A percentile compares a stretch with the other conserved stretches of the same genome.
Evolutionary conservation across 1,284 basidiomycete species (phyloP).

Genomic region (Cronartium quercuum): DNA sequence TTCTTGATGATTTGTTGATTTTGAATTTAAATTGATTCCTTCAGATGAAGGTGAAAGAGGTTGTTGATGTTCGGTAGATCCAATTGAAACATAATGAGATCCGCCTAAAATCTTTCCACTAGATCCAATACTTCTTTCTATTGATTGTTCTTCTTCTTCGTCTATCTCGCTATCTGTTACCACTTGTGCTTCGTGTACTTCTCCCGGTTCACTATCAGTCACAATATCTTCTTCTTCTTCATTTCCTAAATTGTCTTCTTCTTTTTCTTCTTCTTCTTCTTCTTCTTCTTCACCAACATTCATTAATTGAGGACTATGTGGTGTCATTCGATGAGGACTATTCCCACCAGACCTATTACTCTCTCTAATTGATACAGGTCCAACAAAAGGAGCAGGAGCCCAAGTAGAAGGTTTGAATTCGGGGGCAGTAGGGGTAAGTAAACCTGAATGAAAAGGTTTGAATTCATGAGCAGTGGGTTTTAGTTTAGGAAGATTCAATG

Average conservation of each 20-base stretch:
- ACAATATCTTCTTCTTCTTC: conserved; percentile 1
- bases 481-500: background rate
- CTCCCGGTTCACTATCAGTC: conserved; percentile 18
- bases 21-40: background rate
- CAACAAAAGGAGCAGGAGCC: background rate
- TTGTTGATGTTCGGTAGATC: background rate
- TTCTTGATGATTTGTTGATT: background rate
- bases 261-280: background rate
- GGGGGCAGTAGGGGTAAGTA: background rate
- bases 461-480: conserved; percentile 36
- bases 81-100: background rate
- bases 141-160: background rate
- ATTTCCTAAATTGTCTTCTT: background rate
- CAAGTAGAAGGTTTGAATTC: background rate
- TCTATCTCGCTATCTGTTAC: background rate
- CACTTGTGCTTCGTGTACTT: background rate
- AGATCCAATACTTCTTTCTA: background rate
- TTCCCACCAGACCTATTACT: no score
- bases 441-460: conserved; percentile 11
- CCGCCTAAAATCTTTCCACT: background rate
- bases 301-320: conserved; percentile 1
- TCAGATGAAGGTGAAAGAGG: background rate
- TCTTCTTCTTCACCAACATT: conserved; percentile 16
- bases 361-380: conserved; percentile 1
- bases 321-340: conserved; percentile 3